Conservation (phyloP, 164 flowering plant genomes). For the Annona cherimola region DNA sequence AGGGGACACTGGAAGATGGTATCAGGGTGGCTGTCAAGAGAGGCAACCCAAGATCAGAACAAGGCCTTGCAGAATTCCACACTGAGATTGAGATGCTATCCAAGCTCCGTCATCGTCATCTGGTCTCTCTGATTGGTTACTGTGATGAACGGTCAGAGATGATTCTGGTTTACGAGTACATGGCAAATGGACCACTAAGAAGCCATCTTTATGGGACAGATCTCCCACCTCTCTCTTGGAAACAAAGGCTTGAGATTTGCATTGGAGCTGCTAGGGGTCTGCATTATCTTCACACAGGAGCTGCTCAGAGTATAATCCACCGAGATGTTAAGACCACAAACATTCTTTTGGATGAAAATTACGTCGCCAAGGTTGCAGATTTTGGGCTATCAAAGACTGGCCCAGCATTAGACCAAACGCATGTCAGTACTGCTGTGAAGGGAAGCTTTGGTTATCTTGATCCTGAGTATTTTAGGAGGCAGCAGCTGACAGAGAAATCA, state of each 20-base stretch:
- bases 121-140: conserved; percentile 87
- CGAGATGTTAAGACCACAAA: conserved; percentile 94
- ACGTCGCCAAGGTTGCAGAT: conserved; percentile 91
- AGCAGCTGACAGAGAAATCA: conserved; percentile 86
- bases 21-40: conserved; percentile 82
- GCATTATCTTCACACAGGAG: conserved; percentile 95
- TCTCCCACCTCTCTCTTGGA: conserved; percentile 77
- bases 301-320: conserved; percentile 79
- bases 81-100: conserved; percentile 97
- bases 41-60: conserved; percentile 89
- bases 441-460: conserved; percentile 97
- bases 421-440: conserved; percentile 95
- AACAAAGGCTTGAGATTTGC: conserved; percentile 88
- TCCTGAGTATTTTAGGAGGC: conserved; percentile 91
- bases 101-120: conserved; percentile 94
- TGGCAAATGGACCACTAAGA: conserved; percentile 93
- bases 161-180: conserved; percentile 88
- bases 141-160: conserved; percentile 92
- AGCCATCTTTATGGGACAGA: conserved; percentile 87
- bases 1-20: conserved; percentile 81
- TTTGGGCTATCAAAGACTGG: conserved; percentile 96
- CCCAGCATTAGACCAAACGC: conserved; percentile 90
- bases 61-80: conserved; percentile 86
- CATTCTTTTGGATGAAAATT: conserved; percentile 78
- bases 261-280: conserved; percentile 94